Base-by-base conservation (phyloP, 31 red algal genomes). In the Porphyra umbilicalis region DNA sequence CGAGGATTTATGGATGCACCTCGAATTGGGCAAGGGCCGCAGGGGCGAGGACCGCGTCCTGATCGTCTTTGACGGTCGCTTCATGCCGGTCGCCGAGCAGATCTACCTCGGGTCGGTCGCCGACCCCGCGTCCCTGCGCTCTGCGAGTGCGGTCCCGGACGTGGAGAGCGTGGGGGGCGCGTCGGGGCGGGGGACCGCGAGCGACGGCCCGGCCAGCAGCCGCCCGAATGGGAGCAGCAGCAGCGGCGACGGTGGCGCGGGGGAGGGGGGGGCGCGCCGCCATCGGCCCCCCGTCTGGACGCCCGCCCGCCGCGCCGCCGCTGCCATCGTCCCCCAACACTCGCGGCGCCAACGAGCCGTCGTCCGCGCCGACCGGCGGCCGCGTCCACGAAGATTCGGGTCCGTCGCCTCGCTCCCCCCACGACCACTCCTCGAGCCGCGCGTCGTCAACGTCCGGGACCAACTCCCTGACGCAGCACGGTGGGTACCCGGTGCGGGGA, bases 31-130 rank as follows among this genome's bases (percentile, higher is more conserved):
- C 35, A 82, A 82, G 75, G 81, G 81, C 35, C 36, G 18, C 16
- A 36, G 75, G 29, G 81, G 81, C 8, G 81, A 82, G 75, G 81
- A 82, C 20, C 32, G 81, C 36, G 25, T 82, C 25, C 37, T 82
- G 1, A 75, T 82, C 25, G 29, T 75, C n/a, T 20, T 82, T 16
- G 75, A 82, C 37, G 81, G 39, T 18, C 71, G 75, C 37, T 82
- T 82, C 75, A 30, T 82, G 20, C 81, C 81, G 36, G 35, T 75
- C 15, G 81, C 75, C 35, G 81, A 82, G 57, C 57, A 71, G 57
- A 71, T 71, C 8, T 29, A 71, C 57, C 25, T 29, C 57, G 57
- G 30, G 57, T 71, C 57, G 18, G 57, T 71, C 25, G 57, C 25
- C 4, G 57, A 71, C 57, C 25, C 57, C 6, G 57, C 25, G 14